phyloP scores from a whole-genome alignment of 805 yeast species.

The Schizosaccharomyces lindneri region DNA sequence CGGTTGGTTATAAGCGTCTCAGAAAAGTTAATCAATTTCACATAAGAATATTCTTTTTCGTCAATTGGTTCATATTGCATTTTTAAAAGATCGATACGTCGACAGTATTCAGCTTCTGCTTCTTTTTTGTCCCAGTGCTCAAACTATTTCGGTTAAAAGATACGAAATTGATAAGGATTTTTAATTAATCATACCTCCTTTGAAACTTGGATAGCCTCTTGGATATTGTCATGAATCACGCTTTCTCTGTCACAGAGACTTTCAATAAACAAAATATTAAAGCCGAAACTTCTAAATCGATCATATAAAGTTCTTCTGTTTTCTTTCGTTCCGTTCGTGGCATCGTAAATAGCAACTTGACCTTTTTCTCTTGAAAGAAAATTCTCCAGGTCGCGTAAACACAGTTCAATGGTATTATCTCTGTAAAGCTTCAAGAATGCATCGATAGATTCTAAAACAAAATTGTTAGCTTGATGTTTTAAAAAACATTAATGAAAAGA shows the following conservation, averaged over 20 bases:
- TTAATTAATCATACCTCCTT: constrained; percentile 29
- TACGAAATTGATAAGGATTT: constrained; percentile 21
- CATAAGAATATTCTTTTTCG: constrained; percentile 33
- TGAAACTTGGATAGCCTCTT: not conserved
- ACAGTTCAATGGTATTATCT: not conserved
- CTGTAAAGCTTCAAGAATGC: not conserved
- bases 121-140: not conserved
- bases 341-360: constrained; percentile 90
- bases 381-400: not conserved
- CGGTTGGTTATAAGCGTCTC: constrained; percentile 33
- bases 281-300: constrained; percentile 28
- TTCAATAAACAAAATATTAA: constrained; percentile 72
- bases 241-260: constrained; percentile 52
- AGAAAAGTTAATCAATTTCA: constrained; percentile 78
- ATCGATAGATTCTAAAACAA: too few species aligned
- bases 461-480: too few species aligned
- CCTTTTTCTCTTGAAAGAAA: constrained; percentile 61
- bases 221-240: constrained; percentile 45
- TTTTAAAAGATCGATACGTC: not conserved
- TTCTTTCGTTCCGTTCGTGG: constrained; percentile 58
- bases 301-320: constrained; percentile 37
- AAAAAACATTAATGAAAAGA: not conserved
- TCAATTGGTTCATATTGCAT: constrained; percentile 47
- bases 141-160: not conserved
- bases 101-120: not conserved